These are phyloP conservation scores for Microcos paniculata DNA, from an alignment of 345 rosid genomes.

Conservation along the genomic window DNA sequence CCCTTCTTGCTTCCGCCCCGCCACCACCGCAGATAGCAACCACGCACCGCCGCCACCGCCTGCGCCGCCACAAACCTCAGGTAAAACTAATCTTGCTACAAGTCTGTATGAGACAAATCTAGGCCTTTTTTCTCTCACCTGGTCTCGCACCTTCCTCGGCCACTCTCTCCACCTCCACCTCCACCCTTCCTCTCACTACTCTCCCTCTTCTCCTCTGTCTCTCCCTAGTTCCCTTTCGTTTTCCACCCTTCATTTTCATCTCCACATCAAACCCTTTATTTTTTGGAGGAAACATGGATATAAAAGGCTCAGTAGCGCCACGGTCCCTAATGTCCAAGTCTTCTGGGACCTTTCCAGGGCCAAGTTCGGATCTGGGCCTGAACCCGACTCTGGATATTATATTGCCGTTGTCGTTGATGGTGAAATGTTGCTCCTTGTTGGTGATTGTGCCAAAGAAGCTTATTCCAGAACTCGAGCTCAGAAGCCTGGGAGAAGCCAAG, in stretches of 20 bases:
- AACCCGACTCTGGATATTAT: slow-evolving; percentile 78
- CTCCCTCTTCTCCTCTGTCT: slow-evolving; percentile 37
- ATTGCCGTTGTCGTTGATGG: slow-evolving; percentile 72
- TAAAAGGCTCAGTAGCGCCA: slow-evolving; percentile 35
- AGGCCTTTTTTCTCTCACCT: slow-evolving; percentile 82
- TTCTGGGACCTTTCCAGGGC: slow-evolving; percentile 82
- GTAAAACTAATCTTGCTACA: slow-evolving; percentile 59
- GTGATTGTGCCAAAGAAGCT: slow-evolving; percentile 65
- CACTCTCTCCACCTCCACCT: slow-evolving; percentile 78
- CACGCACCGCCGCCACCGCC: slow-evolving; percentile 32
- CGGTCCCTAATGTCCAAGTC: slow-evolving; percentile 40
- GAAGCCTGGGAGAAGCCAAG: slow-evolving; percentile 39
- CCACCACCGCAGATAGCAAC: slow-evolving; percentile 19
- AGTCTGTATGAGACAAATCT: slow-evolving; percentile 73
- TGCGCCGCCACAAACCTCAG: slow-evolving; percentile 29
- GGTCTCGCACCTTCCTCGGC: slow-evolving; percentile 76
- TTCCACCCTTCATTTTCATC: slow-evolving; percentile 60
- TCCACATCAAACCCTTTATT: slow-evolving; percentile 59
- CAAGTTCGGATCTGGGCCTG: slow-evolving; percentile 80
- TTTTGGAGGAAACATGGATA: slow-evolving; percentile 88
- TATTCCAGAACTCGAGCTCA: slow-evolving; percentile 49
- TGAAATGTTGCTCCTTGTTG: slow-evolving; percentile 66
- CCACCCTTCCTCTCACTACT: slow-evolving; percentile 42
- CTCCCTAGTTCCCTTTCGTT: slow-evolving; percentile 47
- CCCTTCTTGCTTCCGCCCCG: slow-evolving; percentile 51